Evolutionary conservation across 208 protist species (phyloP).

Genomic region (Willaertia magna): DNA sequence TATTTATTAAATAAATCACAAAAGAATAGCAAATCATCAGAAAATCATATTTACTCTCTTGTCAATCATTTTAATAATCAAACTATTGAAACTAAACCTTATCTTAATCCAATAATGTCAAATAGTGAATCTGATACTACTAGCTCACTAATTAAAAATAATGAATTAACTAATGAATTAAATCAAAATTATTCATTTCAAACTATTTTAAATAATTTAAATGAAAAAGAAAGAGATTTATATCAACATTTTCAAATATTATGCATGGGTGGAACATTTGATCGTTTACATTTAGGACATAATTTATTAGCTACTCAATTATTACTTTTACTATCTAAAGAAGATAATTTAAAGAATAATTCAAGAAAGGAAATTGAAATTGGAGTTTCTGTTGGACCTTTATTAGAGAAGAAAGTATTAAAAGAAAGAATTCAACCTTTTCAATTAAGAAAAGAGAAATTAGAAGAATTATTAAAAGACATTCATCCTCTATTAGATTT

Average conservation of each 20-base stretch:
- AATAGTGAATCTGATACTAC: no score
- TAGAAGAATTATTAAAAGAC: neutral
- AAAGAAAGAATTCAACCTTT: slow-evolving; percentile 16
- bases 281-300: slow-evolving; percentile 20
- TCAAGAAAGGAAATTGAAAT: slow-evolving; percentile 2
- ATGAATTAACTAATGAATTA: no score
- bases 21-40: no score
- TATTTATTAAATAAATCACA: neutral
- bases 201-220: no score
- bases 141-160: no score
- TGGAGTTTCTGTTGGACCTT: slow-evolving; percentile 4
- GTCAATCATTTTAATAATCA: no score
- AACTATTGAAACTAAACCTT: no score
- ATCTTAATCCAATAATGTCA: no score
- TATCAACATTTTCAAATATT: no score
- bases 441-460: neutral
- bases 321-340: neutral
- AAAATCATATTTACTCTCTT: no score
- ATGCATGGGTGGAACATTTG: slow-evolving; percentile 25
- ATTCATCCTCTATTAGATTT: neutral
- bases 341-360: neutral
- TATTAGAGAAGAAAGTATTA: slow-evolving; percentile 16
- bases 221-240: no score
- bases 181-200: no score
- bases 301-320: slow-evolving; percentile 6